Base-by-base conservation (phyloP, 768 basidiomycete genomes). In the Phlebiopsis flavidoalba region DNA sequence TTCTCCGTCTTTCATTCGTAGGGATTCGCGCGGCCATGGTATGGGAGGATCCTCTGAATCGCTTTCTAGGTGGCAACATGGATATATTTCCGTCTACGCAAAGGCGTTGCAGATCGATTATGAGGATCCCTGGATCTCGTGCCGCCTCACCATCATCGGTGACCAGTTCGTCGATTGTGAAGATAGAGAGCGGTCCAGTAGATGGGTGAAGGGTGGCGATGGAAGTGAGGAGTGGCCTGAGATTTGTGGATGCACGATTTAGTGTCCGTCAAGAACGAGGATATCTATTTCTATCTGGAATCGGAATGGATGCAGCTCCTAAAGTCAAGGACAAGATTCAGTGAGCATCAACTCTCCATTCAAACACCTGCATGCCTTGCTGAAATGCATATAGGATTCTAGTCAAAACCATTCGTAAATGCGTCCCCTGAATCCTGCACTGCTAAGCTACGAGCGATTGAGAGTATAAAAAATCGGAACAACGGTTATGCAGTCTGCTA, bases 281-380 rank as follows among this genome's bases (percentile, higher is more conserved):
- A 98, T 70, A 96, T 98, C n/a, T 63, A 79, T 98, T 59, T 91
- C 88, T 65, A 69, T 98, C 21, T 98, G 96, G 96, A 95, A 95
- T n/a, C 70, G 83, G 87, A 65, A 80, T 87, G 59, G 94, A 93
- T 65, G 84, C 78, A 6, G 91, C 95, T 66, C 72, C 78, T 19
- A 89, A 86, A 66, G 80, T 89, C 35, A 85, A 87, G 64, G 92
- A 93, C 66, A 85, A 85, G 67, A 90, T 98, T 63, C 82, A 86
- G 95, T 95, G 8, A 12, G 59, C 50, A 40, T 8, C 8, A 3
- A 10, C n/a, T 57, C 35, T 26, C 15, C n/a, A n/a, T 51, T 35
- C 48, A n/a, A n/a, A 26, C 15, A 6, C 10, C 35, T 4, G 37
- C n/a, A 14, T 43, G 26, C 2, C 14, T 58, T 48, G 46, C 53